A percentile compares a stretch with the other conserved stretches of the same genome.
Evolutionary conservation across 768 basidiomycete genomes (phyloP).

Genomic region (Leccinum subgranulosum): DNA sequence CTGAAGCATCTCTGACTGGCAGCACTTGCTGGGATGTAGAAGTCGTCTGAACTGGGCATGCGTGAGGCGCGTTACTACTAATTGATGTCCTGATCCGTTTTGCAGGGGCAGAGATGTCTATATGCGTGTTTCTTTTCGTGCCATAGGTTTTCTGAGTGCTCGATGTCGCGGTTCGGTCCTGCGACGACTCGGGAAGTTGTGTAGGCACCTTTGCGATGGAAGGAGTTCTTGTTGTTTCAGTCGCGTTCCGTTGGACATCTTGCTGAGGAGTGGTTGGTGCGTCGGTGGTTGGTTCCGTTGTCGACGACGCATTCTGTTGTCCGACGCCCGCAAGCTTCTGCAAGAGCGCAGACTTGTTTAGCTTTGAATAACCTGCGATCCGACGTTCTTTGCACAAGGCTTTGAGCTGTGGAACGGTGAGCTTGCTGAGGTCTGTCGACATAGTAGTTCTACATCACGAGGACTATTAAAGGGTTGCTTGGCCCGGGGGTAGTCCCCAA

Average conservation of each 20-base stretch:
- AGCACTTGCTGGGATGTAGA: not conserved
- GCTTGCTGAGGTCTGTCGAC: constrained; percentile 27
- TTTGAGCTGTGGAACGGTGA: constrained; percentile 65
- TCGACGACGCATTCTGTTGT: not conserved
- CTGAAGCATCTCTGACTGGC: not conserved
- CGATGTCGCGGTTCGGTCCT: not conserved
- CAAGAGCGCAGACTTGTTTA: constrained; percentile 55
- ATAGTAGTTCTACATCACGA: constrained; percentile 1
- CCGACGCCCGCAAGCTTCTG: constrained; percentile 35
- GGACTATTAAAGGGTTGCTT: no score
- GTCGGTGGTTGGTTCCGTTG: not conserved
- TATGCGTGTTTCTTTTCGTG: constrained; percentile 23
- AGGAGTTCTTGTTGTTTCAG: not conserved
- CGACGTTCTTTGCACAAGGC: constrained; percentile 62
- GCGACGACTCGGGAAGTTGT: not conserved
- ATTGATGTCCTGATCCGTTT: constrained; percentile 13
- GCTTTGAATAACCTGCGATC: constrained; percentile 65
- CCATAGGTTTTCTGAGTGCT: not conserved
- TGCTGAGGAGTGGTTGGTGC: not conserved
- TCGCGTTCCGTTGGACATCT: not conserved
- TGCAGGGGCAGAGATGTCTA: constrained; percentile 5
- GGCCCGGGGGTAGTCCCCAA: no score
- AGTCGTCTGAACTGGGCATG: not conserved
- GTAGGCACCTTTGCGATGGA: not conserved
- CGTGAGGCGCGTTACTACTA: not conserved